Conservation (phyloP, 2,329 filamentous ascomycete species). For the Epichloe elymi region DNA sequence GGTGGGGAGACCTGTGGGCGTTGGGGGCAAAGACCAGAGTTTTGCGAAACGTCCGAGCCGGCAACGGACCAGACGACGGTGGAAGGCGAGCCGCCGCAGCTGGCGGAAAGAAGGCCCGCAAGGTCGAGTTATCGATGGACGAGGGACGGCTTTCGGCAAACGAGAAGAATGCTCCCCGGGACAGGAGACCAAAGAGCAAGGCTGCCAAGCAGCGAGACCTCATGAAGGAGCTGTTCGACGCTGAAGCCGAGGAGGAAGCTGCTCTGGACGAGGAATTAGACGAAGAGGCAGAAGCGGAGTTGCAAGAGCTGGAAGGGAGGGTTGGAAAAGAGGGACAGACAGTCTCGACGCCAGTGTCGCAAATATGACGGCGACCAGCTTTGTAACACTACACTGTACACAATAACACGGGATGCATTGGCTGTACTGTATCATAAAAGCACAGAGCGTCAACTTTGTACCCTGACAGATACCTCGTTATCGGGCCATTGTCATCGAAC, state of each 20-base stretch:
- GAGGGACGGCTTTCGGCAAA: conserved; percentile 24
- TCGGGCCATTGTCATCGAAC: no score
- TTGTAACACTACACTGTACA: neutral
- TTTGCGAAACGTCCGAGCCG: conserved; percentile 45
- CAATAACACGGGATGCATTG: neutral
- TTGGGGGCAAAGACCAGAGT: conserved; percentile 81
- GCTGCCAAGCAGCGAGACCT: conserved; percentile 24
- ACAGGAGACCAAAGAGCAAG: conserved; percentile 29
- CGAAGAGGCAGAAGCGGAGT: conserved; percentile 17
- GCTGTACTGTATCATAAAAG: neutral
- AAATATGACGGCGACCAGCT: neutral
- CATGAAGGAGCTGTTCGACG: conserved; percentile 26
- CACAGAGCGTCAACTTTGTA: neutral
- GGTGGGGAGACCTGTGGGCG: conserved; percentile 93
- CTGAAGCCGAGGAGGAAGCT: conserved; percentile 19
- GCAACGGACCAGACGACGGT: conserved; percentile 34
- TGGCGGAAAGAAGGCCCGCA: conserved; percentile 22
- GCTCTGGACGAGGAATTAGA: conserved; percentile 20
- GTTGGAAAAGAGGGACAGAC: neutral
- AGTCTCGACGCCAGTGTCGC: neutral
- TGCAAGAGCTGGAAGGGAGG: conserved; percentile 3
- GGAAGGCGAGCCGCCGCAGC: conserved; percentile 29
- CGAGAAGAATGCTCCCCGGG: conserved; percentile 23
- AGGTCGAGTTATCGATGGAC: conserved; percentile 23
- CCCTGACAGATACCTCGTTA: no score